Percentiles rank a stretch among this genome's conserved stretches.
Conservation (phyloP, 345 rosid species). For the Corchorus olitorius region DNA sequence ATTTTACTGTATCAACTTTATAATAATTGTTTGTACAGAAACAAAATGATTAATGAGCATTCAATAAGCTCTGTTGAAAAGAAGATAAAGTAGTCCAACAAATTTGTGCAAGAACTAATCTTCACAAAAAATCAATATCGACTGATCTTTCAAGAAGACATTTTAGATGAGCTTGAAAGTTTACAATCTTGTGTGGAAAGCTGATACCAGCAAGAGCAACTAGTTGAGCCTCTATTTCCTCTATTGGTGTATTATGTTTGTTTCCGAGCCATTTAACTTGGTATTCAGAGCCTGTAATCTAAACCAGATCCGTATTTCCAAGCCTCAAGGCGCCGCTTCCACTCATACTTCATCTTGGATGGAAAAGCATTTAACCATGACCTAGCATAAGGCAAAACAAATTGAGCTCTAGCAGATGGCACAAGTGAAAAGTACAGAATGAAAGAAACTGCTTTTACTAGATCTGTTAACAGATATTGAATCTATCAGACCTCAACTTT, state of each 20-base stretch:
- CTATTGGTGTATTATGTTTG: neutral
- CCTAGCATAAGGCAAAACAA: constrained; percentile 38
- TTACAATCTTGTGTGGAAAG: neutral
- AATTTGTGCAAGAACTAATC: neutral
- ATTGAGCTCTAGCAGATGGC: constrained; percentile 9
- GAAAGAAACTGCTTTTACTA: neutral
- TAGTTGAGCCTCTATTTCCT: neutral
- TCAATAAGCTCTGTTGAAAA: neutral
- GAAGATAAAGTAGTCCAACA: neutral
- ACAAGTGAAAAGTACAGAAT: neutral
- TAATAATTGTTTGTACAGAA: neutral
- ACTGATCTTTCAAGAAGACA: no score
- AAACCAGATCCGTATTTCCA: constrained; percentile 90
- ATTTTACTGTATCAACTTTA: neutral
- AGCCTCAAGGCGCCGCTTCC: constrained; percentile 82
- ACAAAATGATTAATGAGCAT: neutral
- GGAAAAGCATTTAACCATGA: constrained; percentile 55
- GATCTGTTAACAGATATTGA: neutral
- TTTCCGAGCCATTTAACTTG: neutral
- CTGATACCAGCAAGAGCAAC: no score
- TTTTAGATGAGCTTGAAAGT: neutral
- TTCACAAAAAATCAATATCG: no score
- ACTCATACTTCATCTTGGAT: constrained; percentile 53
- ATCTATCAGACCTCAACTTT: neutral
- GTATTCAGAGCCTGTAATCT: constrained; percentile 67